A percentile compares a stretch with the other conserved stretches of the same genome.
Conservation (phyloP, 176 grass and related monocot species). For the Poa pratensis region DNA sequence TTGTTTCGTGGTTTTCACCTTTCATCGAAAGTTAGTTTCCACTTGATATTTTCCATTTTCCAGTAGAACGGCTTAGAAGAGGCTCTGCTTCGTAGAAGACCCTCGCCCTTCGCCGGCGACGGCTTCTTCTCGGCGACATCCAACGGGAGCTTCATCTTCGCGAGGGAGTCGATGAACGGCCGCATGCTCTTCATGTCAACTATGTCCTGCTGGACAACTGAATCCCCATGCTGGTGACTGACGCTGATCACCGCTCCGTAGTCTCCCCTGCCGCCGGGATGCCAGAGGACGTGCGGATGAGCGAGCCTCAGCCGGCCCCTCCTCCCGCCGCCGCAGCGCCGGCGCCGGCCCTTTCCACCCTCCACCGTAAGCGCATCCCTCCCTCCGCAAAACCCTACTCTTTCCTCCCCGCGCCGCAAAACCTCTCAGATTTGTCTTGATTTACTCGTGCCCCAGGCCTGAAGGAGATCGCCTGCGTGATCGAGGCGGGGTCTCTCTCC, state of each 20-base stretch:
- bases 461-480: slow-evolving; percentile 78
- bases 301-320: background rate
- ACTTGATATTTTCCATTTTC: no score
- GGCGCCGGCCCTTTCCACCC: background rate
- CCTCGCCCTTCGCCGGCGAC: slow-evolving; percentile 35
- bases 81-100: slow-evolving; percentile 96
- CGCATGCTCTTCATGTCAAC: slow-evolving; percentile 99
- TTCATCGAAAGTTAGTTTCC: no score
- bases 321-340: background rate
- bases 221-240: slow-evolving; percentile 31
- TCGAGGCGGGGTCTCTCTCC: slow-evolving; percentile 69
- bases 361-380: slow-evolving; percentile 32
- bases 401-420: background rate
- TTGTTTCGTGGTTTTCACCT: no score
- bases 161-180: slow-evolving; percentile 89
- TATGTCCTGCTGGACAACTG: slow-evolving; percentile 71
- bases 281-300: slow-evolving; percentile 51
- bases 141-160: slow-evolving; percentile 95
- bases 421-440: background rate
- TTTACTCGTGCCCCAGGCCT: slow-evolving; percentile 53
- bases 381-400: slow-evolving; percentile 45
- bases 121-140: slow-evolving; percentile 33
- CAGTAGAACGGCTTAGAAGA: slow-evolving; percentile 61
- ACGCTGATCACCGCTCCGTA: background rate
- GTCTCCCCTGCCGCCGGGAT: slow-evolving; percentile 33